Evolutionary conservation across 345 rosid genomes (phyloP).

Genomic region (Combretum micranthum): DNA sequence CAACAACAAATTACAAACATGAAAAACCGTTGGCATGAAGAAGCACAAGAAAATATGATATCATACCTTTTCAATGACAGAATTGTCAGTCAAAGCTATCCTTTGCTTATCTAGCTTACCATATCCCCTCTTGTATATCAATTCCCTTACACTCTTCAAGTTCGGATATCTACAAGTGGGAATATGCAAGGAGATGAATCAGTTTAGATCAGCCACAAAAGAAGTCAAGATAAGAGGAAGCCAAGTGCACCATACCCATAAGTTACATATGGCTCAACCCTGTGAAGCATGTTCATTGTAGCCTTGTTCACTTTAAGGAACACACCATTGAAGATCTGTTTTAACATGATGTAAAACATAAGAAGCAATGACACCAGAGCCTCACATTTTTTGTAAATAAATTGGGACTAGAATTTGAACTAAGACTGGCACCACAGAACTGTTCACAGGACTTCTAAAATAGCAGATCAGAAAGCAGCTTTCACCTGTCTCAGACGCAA

Average conservation of each 20-base stretch:
- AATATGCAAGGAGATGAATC: background rate
- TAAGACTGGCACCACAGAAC: background rate
- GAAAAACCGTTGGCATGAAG: background rate
- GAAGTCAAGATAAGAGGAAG: background rate
- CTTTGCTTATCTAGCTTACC: conserved; percentile 69
- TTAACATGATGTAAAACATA: background rate
- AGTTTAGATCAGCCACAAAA: background rate
- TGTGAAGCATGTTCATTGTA: conserved; percentile 64
- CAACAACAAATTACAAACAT: too few relatives aligned
- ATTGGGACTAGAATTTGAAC: background rate
- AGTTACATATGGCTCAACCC: conserved; percentile 85
- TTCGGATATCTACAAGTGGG: conserved; percentile 53
- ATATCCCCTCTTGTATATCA: conserved; percentile 76
- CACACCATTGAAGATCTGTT: conserved; percentile 79
- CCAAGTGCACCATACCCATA: conserved; percentile 42
- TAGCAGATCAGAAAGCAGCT: background rate
- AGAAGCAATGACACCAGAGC: too few relatives aligned
- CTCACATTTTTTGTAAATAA: too few relatives aligned
- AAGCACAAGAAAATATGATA: background rate
- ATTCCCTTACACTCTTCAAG: conserved; percentile 65
- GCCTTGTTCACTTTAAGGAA: conserved; percentile 74
- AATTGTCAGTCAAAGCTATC: conserved; percentile 58
- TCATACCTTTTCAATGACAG: conserved; percentile 51
- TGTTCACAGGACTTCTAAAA: background rate
- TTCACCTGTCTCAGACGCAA: conserved; percentile 76